A percentile compares a stretch with the other conserved stretches of the same genome.
Evolutionary conservation across 2,329 filamentous ascomycete genomes (phyloP).

Genomic region (Botrytis medusae): DNA sequence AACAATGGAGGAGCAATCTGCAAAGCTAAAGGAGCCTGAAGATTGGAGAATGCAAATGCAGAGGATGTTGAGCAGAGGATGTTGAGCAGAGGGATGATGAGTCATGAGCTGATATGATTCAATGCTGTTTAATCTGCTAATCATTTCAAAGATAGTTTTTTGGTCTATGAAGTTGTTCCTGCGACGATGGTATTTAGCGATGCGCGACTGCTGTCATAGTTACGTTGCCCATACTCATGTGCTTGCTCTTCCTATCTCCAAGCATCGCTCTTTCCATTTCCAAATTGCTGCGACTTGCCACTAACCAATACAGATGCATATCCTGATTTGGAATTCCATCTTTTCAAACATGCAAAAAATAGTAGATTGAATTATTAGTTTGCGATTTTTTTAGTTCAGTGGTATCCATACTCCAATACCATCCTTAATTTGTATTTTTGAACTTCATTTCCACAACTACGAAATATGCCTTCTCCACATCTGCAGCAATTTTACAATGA

Average conservation of each 20-base stretch:
- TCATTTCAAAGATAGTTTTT: neutral
- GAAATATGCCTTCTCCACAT: neutral
- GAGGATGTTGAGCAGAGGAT: neutral
- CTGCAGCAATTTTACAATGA: too few species aligned
- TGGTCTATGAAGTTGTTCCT: neutral
- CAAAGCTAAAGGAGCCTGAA: neutral
- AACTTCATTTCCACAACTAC: neutral
- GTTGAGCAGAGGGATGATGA: neutral
- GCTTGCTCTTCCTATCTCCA: neutral
- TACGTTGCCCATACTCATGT: neutral
- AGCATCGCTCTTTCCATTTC: neutral
- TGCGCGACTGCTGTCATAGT: neutral
- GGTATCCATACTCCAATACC: neutral
- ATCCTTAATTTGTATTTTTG: neutral
- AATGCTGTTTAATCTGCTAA: neutral
- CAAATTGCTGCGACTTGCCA: neutral
- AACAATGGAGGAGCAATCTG: neutral
- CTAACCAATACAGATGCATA: neutral
- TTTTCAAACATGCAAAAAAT: neutral
- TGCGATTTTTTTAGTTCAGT: neutral
- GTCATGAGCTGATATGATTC: neutral
- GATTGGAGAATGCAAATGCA: neutral
- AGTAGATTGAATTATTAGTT: neutral
- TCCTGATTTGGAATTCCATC: neutral
- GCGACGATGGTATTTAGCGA: neutral